Conservation (phyloP, 2,329 filamentous ascomycete species). For the Teratosphaeria viscida region DNA sequence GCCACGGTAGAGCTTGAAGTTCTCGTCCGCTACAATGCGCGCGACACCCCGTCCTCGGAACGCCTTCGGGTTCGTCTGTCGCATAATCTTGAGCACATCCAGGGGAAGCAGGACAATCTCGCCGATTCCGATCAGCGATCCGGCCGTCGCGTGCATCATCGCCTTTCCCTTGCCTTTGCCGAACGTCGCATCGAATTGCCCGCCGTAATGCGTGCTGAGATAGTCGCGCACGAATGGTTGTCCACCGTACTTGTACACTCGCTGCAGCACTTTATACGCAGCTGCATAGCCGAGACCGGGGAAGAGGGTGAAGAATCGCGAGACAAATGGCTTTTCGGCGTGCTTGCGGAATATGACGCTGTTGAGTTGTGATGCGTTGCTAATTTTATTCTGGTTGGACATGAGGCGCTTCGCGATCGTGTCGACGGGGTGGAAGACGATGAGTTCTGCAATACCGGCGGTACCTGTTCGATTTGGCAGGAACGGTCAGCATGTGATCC, state of each 20-base stretch:
- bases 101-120: slow-evolving; percentile 92
- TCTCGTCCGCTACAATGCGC: slow-evolving; percentile 84
- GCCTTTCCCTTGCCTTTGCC: slow-evolving; percentile 97
- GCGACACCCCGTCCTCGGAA: slow-evolving; percentile 90
- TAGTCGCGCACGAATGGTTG: slow-evolving; percentile 93
- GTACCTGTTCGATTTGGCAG: slow-evolving; percentile 49
- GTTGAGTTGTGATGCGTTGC: slow-evolving; percentile 59
- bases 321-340: slow-evolving; percentile 56
- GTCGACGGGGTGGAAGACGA: slow-evolving; percentile 92
- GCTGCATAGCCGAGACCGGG: slow-evolving; percentile 94
- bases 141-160: slow-evolving; percentile 92
- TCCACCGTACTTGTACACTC: slow-evolving; percentile 97
- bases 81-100: slow-evolving; percentile 98
- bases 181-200: slow-evolving; percentile 77
- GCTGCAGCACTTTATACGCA: slow-evolving; percentile 94
- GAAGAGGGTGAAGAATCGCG: slow-evolving; percentile 91
- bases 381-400: slow-evolving; percentile 82
- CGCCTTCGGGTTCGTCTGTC: slow-evolving; percentile 96
- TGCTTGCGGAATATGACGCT: slow-evolving; percentile 88
- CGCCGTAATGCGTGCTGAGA: slow-evolving; percentile 66
- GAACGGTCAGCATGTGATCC: neutral
- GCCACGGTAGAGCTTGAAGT: slow-evolving; percentile 88
- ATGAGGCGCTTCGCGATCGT: slow-evolving; percentile 98
- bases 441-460: slow-evolving; percentile 84
- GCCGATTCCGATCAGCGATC: slow-evolving; percentile 90